These are phyloP conservation scores for Thraustotheca clavata DNA, from an alignment of 352 stramenopile species.

Conservation along the genomic window DNA sequence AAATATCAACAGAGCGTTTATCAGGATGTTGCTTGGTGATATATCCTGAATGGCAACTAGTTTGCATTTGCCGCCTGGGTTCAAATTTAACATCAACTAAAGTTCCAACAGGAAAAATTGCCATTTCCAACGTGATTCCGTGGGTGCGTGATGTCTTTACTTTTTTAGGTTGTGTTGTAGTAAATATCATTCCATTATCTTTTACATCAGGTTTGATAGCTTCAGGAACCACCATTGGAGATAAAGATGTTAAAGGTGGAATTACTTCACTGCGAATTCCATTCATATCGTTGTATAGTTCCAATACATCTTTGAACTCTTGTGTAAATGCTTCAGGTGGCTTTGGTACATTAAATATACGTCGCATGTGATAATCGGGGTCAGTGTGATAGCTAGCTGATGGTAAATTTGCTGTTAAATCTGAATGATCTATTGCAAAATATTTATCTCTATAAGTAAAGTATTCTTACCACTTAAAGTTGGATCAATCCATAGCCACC, in stretches of 20 bases:
- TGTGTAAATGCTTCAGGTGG: neutral
- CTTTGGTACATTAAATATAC: neutral
- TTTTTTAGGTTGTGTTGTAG: too few relatives aligned
- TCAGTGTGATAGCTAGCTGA: neutral
- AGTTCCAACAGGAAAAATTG: conserved; percentile 5
- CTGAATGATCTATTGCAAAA: neutral
- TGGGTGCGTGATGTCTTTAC: neutral
- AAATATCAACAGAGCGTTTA: neutral
- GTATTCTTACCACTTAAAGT: neutral
- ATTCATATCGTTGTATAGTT: neutral
- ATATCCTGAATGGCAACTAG: neutral
- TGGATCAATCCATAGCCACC: conserved; percentile 58
- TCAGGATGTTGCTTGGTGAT: conserved; percentile 7
- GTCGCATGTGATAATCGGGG: conserved; percentile 13
- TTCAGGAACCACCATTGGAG: neutral
- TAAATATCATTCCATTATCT: too few relatives aligned
- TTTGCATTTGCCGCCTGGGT: neutral
- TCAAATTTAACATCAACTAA: conserved; percentile 7
- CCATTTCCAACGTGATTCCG: conserved; percentile 3
- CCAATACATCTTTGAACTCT: conserved; percentile 2
- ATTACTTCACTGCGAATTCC: neutral
- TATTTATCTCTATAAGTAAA: neutral
- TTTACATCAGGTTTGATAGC: too few relatives aligned
- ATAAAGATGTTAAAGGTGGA: neutral
- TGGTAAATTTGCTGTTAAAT: neutral